Base-by-base conservation (phyloP, 1,139 yeast species). In the Scheffersomyces illinoinensis region DNA sequence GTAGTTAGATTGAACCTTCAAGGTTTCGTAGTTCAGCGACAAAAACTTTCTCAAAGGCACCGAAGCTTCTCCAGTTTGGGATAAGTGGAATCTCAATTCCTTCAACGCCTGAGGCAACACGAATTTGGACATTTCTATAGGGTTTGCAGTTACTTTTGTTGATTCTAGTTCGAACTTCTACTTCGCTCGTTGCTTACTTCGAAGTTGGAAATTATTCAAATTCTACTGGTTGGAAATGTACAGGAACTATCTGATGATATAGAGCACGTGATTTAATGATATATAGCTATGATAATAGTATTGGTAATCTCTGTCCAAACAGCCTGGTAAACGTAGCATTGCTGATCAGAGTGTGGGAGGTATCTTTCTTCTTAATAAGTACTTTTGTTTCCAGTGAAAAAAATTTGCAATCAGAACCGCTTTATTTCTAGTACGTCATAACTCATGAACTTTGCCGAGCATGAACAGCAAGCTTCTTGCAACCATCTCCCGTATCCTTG, bases 81-180 rank as follows among this genome's bases (percentile, higher is more conserved):
- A 88, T 64, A 90, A 82, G 70, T 90, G 91, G 76, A 90, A 89
- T 74, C 96, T 85, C 69, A 90, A 82, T 78, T 90, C 96, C 72
- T 83, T 89, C 65, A 90, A 83, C 33, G 90, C 84, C 60, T 79
- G 77, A 53, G 93, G 91, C 62, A 89, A 78, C 55, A 83, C 82
- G 70, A 83, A 83, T 71, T 85, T 87, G 53, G 88, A 80, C 87
- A 85, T 84, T 62, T 47, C 64, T 57, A 46, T 54, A 49, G 18
- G 43, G 43, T 33, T 33, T 39, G 50, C 49, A 46, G 53, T 54
- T 59, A 50, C 57, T 51, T 55, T 55, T 56, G 52, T 53, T 59
- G 54, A 58, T 56, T 57, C 62, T 59, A 62, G 61, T 26, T 53
- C 51, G 58, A 53, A 50, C 50, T 55, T 14, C n/a, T 53, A 12